phyloP scores from a whole-genome alignment of 371 early-diverging fungal genomes.

The Caulochytrium protostelioides region DNA sequence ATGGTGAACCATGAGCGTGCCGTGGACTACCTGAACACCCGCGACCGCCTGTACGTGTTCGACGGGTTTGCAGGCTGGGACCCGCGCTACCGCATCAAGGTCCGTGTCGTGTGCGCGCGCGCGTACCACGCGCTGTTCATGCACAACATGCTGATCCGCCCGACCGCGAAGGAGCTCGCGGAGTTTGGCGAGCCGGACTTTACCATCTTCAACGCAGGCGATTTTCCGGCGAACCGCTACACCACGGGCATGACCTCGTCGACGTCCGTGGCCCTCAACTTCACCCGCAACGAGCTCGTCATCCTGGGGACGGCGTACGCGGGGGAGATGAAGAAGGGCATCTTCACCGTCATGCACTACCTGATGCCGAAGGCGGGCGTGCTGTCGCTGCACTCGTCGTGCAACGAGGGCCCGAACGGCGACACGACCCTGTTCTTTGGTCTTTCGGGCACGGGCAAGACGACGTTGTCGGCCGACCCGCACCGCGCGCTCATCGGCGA shows the following conservation, averaged over 20 bases:
- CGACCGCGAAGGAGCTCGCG: conserved; percentile 68
- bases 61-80: conserved; percentile 75
- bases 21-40: conserved; percentile 86
- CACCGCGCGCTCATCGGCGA: conserved; percentile 85
- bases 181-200: conserved; percentile 83
- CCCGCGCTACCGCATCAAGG: conserved; percentile 83
- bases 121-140: conserved; percentile 92
- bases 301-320: conserved; percentile 94
- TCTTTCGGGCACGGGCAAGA: conserved; percentile 92
- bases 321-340: conserved; percentile 97
- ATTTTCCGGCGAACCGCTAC: conserved; percentile 77
- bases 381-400: conserved; percentile 84
- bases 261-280: conserved; percentile 77
- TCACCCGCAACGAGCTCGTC: conserved; percentile 58
- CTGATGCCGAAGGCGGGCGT: conserved; percentile 90
- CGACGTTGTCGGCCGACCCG: conserved; percentile 89
- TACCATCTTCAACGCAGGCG: conserved; percentile 85
- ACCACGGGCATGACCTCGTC: conserved; percentile 90
- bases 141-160: conserved; percentile 93
- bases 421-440: conserved; percentile 96
- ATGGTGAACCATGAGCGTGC: conserved; percentile 87
- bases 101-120: conserved; percentile 80
- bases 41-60: conserved; percentile 76
- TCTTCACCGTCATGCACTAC: conserved; percentile 96
- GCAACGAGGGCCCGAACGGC: conserved; percentile 74